Percentiles rank a stretch among this genome's conserved stretches.
phyloP scores from a whole-genome alignment of 2,329 filamentous ascomycete species.

The Penicillium capsulatum region DNA sequence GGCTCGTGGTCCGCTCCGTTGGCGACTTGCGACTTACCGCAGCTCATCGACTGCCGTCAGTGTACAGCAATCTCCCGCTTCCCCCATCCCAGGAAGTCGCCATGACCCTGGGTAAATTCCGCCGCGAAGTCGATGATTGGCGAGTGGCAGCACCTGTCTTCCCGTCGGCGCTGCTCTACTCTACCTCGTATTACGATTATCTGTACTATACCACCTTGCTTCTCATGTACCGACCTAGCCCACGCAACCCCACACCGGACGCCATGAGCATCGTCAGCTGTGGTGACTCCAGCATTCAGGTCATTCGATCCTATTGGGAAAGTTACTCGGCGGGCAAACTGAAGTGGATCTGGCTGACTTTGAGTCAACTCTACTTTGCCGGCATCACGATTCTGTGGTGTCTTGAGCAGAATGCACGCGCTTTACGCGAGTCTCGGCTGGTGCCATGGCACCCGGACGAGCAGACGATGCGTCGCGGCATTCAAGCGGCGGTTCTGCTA shows the following conservation, averaged over 20 bases:
- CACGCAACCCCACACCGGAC: slow-evolving; percentile 37
- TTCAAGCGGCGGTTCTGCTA: slow-evolving; percentile 36
- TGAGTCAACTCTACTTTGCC: slow-evolving; percentile 39
- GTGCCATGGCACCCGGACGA: slow-evolving; percentile 36
- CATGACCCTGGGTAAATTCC: slow-evolving; percentile 29
- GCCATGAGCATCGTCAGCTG: slow-evolving; percentile 36
- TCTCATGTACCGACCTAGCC: slow-evolving; percentile 38
- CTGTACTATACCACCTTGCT: slow-evolving; percentile 39
- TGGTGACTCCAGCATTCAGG: slow-evolving; percentile 37
- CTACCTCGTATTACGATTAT: slow-evolving; percentile 41
- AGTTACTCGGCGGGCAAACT: slow-evolving; percentile 38
- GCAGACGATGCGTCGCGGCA: slow-evolving; percentile 35
- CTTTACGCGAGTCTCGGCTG: slow-evolving; percentile 26
- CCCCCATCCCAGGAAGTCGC: slow-evolving; percentile 27
- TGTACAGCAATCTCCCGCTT: slow-evolving; percentile 35
- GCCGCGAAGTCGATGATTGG: slow-evolving; percentile 39
- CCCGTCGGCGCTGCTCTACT: slow-evolving; percentile 37
- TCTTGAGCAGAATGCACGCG: slow-evolving; percentile 38
- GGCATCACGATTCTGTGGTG: slow-evolving; percentile 41
- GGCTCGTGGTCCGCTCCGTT: not conserved
- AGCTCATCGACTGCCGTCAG: slow-evolving; percentile 14
- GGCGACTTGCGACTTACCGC: not conserved
- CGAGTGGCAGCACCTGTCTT: slow-evolving; percentile 35
- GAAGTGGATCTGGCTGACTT: slow-evolving; percentile 41
- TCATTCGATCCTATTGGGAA: slow-evolving; percentile 40